Evolutionary conservation across 768 basidiomycete genomes (phyloP).

Genomic region (Boletus sensibilis): DNA sequence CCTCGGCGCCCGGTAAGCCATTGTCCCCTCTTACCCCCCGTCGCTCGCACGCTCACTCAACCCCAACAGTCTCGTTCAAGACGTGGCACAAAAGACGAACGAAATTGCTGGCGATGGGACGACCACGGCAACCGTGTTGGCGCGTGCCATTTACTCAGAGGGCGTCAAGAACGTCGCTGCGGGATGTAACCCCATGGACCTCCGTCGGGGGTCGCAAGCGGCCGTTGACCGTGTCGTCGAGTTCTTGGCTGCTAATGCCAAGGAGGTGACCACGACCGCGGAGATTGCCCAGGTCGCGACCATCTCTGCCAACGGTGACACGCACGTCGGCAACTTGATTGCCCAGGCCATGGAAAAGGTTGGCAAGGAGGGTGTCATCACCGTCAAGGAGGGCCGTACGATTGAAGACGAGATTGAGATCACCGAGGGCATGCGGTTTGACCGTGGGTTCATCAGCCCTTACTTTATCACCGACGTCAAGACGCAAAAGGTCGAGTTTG

Average conservation of each 20-base stretch:
- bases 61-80: conserved; percentile 77
- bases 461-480: conserved; percentile 99
- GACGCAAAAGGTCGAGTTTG: conserved; percentile 91
- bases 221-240: conserved; percentile 95
- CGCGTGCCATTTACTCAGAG: conserved; percentile 96
- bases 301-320: conserved; percentile 81
- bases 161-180: conserved; percentile 99
- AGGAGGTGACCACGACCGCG: conserved; percentile 93
- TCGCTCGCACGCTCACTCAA: conserved; percentile 5
- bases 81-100: conserved; percentile 96
- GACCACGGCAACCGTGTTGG: conserved; percentile 95
- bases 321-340: conserved; percentile 89
- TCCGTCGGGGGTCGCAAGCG: conserved; percentile 95
- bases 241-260: conserved; percentile 83
- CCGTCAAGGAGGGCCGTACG: conserved; percentile 97
- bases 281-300: conserved; percentile 99
- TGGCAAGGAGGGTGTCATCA: conserved; percentile 99
- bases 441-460: conserved; percentile 96
- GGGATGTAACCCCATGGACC: conserved; percentile 99
- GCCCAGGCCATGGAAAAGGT: conserved; percentile 99
- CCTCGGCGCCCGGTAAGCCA: conserved; percentile 89
- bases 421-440: conserved; percentile 99
- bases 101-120: conserved; percentile 97
- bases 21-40: background rate
- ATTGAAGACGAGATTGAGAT: conserved; percentile 99